Evolutionary conservation across 176 grass and related monocot species (phyloP), one percentile per base, ranked within the genome.

Genomic region (Triticum dicoccoides): DNA sequence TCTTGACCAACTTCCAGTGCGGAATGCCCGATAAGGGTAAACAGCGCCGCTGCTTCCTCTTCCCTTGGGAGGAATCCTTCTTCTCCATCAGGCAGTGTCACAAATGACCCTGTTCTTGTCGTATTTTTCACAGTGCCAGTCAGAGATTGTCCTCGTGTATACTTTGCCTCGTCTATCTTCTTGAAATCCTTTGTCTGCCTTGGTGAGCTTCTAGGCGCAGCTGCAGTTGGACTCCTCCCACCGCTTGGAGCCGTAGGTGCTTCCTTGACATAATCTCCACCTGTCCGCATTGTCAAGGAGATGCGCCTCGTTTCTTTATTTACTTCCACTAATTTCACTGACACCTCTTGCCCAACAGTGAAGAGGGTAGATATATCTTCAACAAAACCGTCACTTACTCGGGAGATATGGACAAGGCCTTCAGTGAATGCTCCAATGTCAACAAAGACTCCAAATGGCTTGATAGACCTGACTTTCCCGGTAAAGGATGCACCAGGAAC

Each of bases 371-470:
- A 88, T 81, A 99, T 93, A 85, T 99, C 97, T 85, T 99, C 89
- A 6, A 99, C 87, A 80, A 87, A 99, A 13, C 84, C 89, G 32
- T 92, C 91, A 68, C 97, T 99, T 76, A 94, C 82, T 89, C 89
- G 78, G 29, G 97, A 99, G 84, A 99, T 90, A 83, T 96, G 97
- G 27, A 99, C 97, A 84, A 96, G 85, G 44, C 97, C 97, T 77
- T 99, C 92, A 17, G 87, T 93, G 84, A 91, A 99, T 32, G 92
- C 90, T 18, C 97, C 97, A 70, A 99, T 86, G 71, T 99, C 94
- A 69, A 96, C 94, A 77, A 99, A 99, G 76, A 89, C 51, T 75
- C 97, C 97, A 83, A 99, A 99, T 75, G 94, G 94, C 61, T 94
- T 91, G 82, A 99, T 91, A 44, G 97, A 96, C 72, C 90, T 90